These are phyloP conservation scores for Xylaria sp. DNA, from an alignment of 2,329 filamentous ascomycete genomes.

Conservation along the genomic window DNA sequence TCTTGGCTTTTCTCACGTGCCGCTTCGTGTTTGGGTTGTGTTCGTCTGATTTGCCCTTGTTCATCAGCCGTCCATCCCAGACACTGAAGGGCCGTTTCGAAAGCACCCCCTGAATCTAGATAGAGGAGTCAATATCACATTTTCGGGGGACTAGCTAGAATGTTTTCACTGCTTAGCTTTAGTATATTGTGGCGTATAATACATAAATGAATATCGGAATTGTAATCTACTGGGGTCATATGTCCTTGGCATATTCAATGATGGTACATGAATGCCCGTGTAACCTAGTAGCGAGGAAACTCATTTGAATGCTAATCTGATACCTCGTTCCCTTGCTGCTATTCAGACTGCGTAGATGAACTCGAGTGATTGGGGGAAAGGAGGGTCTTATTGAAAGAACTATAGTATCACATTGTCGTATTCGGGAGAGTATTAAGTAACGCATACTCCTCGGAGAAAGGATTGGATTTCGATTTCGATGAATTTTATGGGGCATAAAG, in stretches of 20 bases:
- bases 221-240: neutral
- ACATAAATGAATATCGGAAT: neutral
- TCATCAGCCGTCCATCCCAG: conserved; percentile 31
- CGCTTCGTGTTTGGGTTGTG: conserved; percentile 18
- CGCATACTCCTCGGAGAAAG: too few relatives aligned
- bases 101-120: conserved; percentile 22
- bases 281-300: neutral
- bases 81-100: conserved; percentile 29
- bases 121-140: neutral
- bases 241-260: neutral
- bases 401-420: neutral
- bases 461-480: neutral
- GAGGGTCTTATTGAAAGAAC: neutral
- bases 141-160: neutral
- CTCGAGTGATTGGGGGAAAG: neutral
- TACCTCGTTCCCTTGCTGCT: neutral
- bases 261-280: neutral
- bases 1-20: conserved; percentile 24
- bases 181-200: neutral
- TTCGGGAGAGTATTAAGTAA: neutral
- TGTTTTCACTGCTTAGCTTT: neutral
- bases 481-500: neutral
- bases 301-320: neutral
- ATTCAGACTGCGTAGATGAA: neutral
- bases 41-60: conserved; percentile 29